Evolutionary conservation across 169 alveolate genomes (phyloP), one percentile per base, ranked within the genome.

Genomic region (Miamiensis avidus): DNA sequence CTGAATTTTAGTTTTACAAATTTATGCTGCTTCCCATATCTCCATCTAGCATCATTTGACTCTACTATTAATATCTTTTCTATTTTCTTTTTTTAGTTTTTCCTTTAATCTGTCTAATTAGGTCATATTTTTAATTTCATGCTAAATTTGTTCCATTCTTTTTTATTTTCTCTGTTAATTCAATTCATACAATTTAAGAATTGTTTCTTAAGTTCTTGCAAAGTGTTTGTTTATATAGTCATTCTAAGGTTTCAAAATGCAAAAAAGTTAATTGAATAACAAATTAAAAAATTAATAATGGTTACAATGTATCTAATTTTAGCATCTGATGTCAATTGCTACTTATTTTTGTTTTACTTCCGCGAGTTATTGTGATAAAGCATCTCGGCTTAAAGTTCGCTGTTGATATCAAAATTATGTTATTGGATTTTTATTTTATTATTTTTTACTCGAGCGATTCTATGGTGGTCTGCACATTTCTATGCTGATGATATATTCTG

Each of bases 401-500:
- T 49, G 20, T 49, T 49, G 4, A 49, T n/a, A 49, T 49, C 4
- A 49, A 11, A 11, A 49, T 49, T 49, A 11, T 49, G 4, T 49
- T 11, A 49, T 11, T 20, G 4, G 4, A 49, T 49, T 49, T 49
- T 49, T 11, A 49, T 0, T 79, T 0, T 29, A 29, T 79, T 28
- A 34, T 49, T 1, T 20, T 31, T 79, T 79, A 34, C 76, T 79
- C 84, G 15, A 79, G 29, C 0, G 65, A 31, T 49, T 29, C 73
- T 4, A 29, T 6, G 34, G 28, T 64, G 0, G 84, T 49, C 11
- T 29, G 29, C 49, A 34, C 26, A 28, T 79, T 74, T 28, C 49
- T 65, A 32, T 78, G 82, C 25, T 81, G 34, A 32, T 86, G 90
- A 1, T 31, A 28, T 0, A 86, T 75, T 75, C 90, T 79, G 73